phyloP scores from a whole-genome alignment of 2,329 filamentous ascomycete species.

The Graphilbum sp. region DNA sequence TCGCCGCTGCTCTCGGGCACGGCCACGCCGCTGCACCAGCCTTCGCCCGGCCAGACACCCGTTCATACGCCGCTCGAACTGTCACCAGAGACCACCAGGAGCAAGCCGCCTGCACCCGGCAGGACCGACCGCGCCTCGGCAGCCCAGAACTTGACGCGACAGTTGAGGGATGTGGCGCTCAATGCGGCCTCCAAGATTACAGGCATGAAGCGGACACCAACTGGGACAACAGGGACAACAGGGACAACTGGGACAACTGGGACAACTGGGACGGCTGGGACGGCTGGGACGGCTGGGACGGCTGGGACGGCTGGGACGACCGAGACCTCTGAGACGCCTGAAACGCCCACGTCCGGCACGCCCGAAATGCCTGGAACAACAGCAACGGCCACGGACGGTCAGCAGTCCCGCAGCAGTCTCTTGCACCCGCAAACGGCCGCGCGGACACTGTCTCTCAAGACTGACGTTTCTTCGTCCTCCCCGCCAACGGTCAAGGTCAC shows the following conservation, averaged over 20 bases:
- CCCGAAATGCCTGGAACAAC: no score
- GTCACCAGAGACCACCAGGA: conserved; percentile 28
- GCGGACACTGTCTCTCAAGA: no score
- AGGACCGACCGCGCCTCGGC: conserved; percentile 23
- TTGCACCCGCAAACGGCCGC: no score
- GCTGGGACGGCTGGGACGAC: no score
- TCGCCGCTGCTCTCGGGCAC: conserved; percentile 47
- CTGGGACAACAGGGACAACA: not conserved
- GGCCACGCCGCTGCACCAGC: conserved; percentile 60
- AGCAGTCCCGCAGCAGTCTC: conserved; percentile 13
- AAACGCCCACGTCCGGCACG: no score
- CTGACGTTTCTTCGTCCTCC: no score
- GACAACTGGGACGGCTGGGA: not conserved
- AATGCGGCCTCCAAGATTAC: conserved; percentile 35
- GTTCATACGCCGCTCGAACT: conserved; percentile 40
- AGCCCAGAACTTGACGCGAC: conserved; percentile 33
- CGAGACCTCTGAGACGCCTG: no score
- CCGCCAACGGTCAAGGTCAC: no score
- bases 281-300: no score
- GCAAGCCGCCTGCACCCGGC: not conserved
- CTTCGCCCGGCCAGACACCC: conserved; percentile 57
- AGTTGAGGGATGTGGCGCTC: conserved; percentile 39
- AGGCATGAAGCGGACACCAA: conserved; percentile 8
- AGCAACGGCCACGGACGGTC: conserved; percentile 4
- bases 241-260: not conserved